phyloP scores from a whole-genome alignment of 192 early-diverging fungal genomes.

The Podila epigama region DNA sequence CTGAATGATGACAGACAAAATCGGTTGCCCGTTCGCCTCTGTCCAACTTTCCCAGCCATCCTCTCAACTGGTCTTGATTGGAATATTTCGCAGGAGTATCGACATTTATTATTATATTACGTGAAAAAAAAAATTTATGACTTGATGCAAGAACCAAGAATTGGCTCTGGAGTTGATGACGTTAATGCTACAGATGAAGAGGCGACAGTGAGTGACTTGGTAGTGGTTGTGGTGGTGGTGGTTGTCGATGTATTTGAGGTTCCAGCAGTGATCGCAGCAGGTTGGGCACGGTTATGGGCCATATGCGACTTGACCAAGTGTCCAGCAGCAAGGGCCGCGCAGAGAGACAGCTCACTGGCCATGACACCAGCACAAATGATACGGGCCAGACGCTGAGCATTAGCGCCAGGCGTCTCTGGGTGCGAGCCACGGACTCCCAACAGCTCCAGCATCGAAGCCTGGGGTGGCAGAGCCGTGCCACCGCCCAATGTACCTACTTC shows the following conservation, averaged over 20 bases:
- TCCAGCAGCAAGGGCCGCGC: constrained; percentile 85
- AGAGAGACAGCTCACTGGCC: constrained; percentile 92
- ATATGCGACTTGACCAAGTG: constrained; percentile 91
- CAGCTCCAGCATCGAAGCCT: constrained; percentile 88
- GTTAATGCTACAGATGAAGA: constrained; percentile 13
- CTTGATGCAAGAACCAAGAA: constrained; percentile 52
- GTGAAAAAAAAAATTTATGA: constrained; percentile 28
- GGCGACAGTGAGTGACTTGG: neutral
- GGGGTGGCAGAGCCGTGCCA: constrained; percentile 84
- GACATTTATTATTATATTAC: no score
- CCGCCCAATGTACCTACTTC: constrained; percentile 96
- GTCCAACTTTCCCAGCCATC: no score
- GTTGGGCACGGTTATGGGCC: constrained; percentile 80
- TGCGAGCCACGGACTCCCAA: constrained; percentile 87
- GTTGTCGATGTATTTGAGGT: constrained; percentile 12
- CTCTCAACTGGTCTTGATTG: no score
- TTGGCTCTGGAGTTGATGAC: constrained; percentile 22
- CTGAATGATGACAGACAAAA: no score
- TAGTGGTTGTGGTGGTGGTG: neutral
- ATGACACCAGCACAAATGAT: constrained; percentile 90
- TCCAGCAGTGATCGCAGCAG: constrained; percentile 13
- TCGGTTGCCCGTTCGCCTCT: no score
- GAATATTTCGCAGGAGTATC: no score
- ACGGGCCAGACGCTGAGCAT: constrained; percentile 85
- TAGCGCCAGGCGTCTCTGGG: constrained; percentile 76